Percentiles rank a stretch among this genome's conserved stretches.
phyloP scores from a whole-genome alignment of 257 asterid genomes.

The Ajuga chamaepitys region DNA sequence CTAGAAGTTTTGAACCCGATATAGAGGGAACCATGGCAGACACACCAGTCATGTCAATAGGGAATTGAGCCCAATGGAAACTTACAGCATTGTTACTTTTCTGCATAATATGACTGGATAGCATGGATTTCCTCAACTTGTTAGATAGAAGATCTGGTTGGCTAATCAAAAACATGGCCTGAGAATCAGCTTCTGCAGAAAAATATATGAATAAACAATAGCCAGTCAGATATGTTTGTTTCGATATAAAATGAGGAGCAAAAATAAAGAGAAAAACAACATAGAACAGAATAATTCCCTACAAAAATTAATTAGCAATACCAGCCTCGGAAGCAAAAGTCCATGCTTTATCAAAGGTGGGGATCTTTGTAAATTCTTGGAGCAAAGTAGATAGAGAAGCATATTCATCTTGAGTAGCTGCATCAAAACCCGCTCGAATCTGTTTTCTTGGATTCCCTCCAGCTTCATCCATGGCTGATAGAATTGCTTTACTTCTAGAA shows the following conservation, averaged over 20 bases:
- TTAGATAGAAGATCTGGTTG: slow-evolving; percentile 71
- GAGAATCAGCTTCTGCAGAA: slow-evolving; percentile 48
- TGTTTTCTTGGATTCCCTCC: slow-evolving; percentile 24
- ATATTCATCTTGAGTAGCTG: slow-evolving; percentile 43
- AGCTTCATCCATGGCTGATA: slow-evolving; percentile 33
- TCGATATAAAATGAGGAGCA: neutral
- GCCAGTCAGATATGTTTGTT: neutral
- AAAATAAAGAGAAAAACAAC: neutral
- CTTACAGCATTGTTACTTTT: slow-evolving; percentile 30
- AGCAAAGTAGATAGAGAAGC: slow-evolving; percentile 50
- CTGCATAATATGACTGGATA: slow-evolving; percentile 46
- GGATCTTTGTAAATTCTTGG: slow-evolving; percentile 60
- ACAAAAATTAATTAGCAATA: slow-evolving; percentile 14
- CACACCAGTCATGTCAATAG: slow-evolving; percentile 62
- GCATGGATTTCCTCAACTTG: slow-evolving; percentile 53
- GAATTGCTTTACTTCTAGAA: slow-evolving; percentile 17
- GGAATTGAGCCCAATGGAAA: slow-evolving; percentile 74
- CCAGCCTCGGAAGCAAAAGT: slow-evolving; percentile 51
- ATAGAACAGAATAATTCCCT: neutral
- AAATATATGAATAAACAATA: neutral
- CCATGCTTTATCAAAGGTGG: slow-evolving; percentile 91
- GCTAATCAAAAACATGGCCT: slow-evolving; percentile 56
- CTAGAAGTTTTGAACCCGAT: slow-evolving; percentile 71
- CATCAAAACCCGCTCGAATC: slow-evolving; percentile 28
- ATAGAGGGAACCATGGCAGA: slow-evolving; percentile 72